Percentiles rank a stretch among this genome's conserved stretches.
Evolutionary conservation across 2,329 filamentous ascomycete species (phyloP).

Genomic region (Thielaviopsis ethacetica): DNA sequence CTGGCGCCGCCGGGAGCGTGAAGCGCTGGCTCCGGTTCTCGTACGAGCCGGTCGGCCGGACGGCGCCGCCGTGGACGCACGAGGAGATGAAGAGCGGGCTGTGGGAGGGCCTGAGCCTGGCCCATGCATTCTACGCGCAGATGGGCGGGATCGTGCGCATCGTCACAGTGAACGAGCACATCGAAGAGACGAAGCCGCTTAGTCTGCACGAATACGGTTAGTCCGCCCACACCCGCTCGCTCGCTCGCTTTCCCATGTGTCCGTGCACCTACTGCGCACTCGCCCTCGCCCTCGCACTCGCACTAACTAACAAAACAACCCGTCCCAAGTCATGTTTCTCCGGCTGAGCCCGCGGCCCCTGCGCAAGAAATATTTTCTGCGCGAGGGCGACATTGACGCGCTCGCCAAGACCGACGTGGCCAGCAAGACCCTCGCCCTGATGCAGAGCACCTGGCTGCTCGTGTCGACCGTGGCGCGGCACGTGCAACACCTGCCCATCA

Average conservation of each 20-base stretch:
- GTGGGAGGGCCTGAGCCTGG: constrained; percentile 15
- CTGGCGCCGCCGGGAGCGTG: not conserved
- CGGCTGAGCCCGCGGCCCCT: not conserved
- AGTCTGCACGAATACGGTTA: constrained; percentile 4
- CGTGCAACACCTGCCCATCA: constrained; percentile 19
- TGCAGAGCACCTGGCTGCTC: constrained; percentile 24
- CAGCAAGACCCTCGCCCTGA: constrained; percentile 19
- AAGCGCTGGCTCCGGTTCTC: not conserved
- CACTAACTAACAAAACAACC: too few species aligned
- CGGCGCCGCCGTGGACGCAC: not conserved
- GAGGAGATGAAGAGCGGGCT: not conserved
- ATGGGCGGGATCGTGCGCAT: constrained; percentile 18
- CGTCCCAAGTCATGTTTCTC: not conserved
- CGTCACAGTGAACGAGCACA: not conserved
- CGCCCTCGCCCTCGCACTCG: too few species aligned
- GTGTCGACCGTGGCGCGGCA: constrained; percentile 20
- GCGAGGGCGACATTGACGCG: constrained; percentile 17
- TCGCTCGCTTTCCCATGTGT: too few species aligned
- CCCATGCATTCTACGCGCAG: constrained; percentile 18
- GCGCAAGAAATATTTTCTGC: constrained; percentile 6
- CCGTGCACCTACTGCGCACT: too few species aligned
- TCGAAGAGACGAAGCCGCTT: not conserved
- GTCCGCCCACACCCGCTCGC: too few species aligned
- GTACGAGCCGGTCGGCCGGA: not conserved
- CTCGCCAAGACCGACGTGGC: constrained; percentile 21